Base-by-base conservation (phyloP, 116 monocot species). In the Posidonia oceanica region DNA sequence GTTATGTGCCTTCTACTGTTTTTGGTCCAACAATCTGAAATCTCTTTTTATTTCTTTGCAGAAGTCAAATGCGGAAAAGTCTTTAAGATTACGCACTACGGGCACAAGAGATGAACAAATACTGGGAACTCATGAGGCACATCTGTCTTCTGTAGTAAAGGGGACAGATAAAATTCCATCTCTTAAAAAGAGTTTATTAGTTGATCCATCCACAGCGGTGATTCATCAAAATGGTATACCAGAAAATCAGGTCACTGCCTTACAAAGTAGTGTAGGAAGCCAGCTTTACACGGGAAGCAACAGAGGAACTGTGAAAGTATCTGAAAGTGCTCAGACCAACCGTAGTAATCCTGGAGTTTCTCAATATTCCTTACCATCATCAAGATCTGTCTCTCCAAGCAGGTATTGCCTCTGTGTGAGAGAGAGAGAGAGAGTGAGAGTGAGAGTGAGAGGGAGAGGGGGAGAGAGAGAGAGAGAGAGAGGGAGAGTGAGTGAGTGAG, bases 341-440 rank as follows among this genome's bases (percentile, higher is more conserved):
- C 18, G 48, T 62, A 83, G 80, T 39, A 81, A 70, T 75, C 69
- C 70, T 64, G 83, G 74, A 66, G 59, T 72, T 42, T 87, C 93
- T 75, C 93, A 88, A 54, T 82, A 84, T 52, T 88, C 98, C 36
- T 65, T 75, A 29, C 86, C 88, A 68, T 93, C 86, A 39, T 88
- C 98, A 29, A 80, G 81, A 73, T 88, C 93, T 39, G 21, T 90
- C 20, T 90, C 93, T 81, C 98, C 98, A 59, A 84, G 59, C 79
- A 86, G 86, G 98, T 93, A 77, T 51, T 54, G 71, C 12, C 23
- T 48, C 48, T 51, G 1, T 29, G 29, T 29, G 29, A 29, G 29
- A 29, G 29, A 29, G 29, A 29, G 29, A 29, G 29, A 29, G 29
- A 29, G 29, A 29, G 29, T 0, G 29, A 29, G 29, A 29, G 29